These are phyloP conservation scores for Lanmaoa pseudosensibilis DNA, from an alignment of 768 basidiomycete species.

Conservation along the genomic window DNA sequence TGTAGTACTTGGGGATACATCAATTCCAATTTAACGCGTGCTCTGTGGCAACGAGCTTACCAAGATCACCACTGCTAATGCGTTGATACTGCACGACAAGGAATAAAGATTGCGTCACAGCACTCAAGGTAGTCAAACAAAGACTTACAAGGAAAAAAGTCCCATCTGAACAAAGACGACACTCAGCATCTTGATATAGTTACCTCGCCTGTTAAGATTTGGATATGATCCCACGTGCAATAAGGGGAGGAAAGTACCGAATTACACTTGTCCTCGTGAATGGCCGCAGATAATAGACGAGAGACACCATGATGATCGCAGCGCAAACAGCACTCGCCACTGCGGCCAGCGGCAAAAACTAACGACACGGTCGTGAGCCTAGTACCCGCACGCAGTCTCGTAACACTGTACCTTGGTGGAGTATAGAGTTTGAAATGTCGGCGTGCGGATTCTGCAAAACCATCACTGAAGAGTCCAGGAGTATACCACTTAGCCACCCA, in stretches of 20 bases:
- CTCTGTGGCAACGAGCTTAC: slow-evolving; percentile 3
- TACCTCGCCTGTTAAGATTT: not conserved
- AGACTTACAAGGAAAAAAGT: slow-evolving; percentile 17
- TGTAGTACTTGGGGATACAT: slow-evolving; percentile 14
- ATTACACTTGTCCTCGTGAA: slow-evolving; percentile 4
- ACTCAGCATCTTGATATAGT: slow-evolving; percentile 16
- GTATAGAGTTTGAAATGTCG: slow-evolving; percentile 3
- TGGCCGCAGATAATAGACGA: slow-evolving; percentile 18
- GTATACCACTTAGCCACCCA: not conserved
- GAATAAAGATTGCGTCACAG: not conserved
- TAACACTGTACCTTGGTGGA: slow-evolving; percentile 3
- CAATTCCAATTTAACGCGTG: not conserved
- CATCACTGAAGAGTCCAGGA: not conserved
- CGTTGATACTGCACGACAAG: slow-evolving; percentile 4
- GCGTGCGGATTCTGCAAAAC: slow-evolving; percentile 7
- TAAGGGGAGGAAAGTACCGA: slow-evolving; percentile 6
- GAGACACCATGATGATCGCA: slow-evolving; percentile 16
- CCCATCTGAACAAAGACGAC: slow-evolving; percentile 22
- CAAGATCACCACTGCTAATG: slow-evolving; percentile 8
- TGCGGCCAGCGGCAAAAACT: slow-evolving; percentile 11
- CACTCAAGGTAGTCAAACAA: not conserved
- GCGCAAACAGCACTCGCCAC: slow-evolving; percentile 24
- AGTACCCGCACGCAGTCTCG: not conserved
- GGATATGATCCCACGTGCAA: not conserved
- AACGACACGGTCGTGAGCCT: not conserved